These are phyloP conservation scores for Pistacia vera DNA, from an alignment of 345 rosid species.

Conservation along the genomic window DNA sequence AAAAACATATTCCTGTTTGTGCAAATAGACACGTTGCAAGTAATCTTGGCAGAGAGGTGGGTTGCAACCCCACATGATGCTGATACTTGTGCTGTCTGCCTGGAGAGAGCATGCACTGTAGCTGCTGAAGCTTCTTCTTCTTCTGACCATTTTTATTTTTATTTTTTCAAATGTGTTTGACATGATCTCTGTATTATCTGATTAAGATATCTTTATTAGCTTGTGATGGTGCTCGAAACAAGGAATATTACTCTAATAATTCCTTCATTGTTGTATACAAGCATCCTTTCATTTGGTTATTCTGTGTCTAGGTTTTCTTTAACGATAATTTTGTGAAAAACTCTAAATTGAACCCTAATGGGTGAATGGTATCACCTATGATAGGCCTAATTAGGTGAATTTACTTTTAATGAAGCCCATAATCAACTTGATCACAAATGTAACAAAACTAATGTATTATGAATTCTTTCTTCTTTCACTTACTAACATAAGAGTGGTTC, in stretches of 20 bases:
- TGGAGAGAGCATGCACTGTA: too few species aligned
- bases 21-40: neutral
- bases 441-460: too few species aligned
- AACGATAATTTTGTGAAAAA: neutral
- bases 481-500: too few species aligned
- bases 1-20: too few species aligned
- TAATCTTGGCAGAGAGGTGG: constrained; percentile 65
- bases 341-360: neutral
- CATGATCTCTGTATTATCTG: neutral
- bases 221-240: neutral
- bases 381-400: too few species aligned
- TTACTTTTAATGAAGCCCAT: too few species aligned
- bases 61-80: constrained; percentile 77
- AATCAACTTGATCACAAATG: too few species aligned
- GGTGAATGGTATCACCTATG: too few species aligned
- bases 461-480: too few species aligned
- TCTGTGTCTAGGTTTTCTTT: neutral
- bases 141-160: too few species aligned
- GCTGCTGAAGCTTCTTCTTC: too few species aligned
- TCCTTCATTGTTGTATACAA: neutral
- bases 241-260: neutral
- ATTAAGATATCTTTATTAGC: neutral
- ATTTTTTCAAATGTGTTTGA: too few species aligned
- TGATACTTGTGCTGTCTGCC: constrained; percentile 93
- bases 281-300: neutral